Evolutionary conservation across 345 rosid species (phyloP).

Genomic region (Limnanthes douglasii): DNA sequence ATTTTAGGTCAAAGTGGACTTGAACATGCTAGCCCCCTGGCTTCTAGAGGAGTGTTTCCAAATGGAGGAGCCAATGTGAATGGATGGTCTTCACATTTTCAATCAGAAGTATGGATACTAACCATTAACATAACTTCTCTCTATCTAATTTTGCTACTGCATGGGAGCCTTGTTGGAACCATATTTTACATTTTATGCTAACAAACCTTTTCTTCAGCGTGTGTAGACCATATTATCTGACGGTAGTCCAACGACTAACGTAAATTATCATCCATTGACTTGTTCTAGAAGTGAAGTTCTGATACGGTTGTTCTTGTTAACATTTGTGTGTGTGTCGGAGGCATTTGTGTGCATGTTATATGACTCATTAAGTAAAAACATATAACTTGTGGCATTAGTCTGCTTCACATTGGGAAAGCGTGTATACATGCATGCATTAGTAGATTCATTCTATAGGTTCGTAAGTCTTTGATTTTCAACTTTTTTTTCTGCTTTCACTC

Average conservation of each 20-base stretch:
- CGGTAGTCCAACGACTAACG: too few species aligned
- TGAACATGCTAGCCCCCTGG: constrained; percentile 89
- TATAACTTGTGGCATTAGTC: too few species aligned
- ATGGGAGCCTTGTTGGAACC: constrained; percentile 39
- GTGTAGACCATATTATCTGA: too few species aligned
- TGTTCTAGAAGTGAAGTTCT: too few species aligned
- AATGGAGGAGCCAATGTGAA: constrained; percentile 91
- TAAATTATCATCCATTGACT: too few species aligned
- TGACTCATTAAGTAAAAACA: not conserved
- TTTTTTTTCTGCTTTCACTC: not conserved
- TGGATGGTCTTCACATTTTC: constrained; percentile 88
- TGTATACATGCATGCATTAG: too few species aligned
- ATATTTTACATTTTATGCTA: constrained; percentile 25
- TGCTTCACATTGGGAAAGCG: too few species aligned
- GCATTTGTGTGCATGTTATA: not conserved
- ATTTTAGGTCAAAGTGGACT: constrained; percentile 95
- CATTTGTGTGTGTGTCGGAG: too few species aligned
- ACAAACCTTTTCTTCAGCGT: constrained; percentile 35
- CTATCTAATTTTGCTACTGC: constrained; percentile 45
- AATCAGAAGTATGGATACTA: constrained; percentile 99
- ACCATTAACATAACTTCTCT: constrained; percentile 89
- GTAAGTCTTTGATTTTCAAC: not conserved
- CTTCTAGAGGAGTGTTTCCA: constrained; percentile 84
- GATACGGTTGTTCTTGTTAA: too few species aligned
- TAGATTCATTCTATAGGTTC: not conserved